These are phyloP conservation scores for Anisodus tanguticus DNA, from an alignment of 257 asterid species.

Conservation along the genomic window DNA sequence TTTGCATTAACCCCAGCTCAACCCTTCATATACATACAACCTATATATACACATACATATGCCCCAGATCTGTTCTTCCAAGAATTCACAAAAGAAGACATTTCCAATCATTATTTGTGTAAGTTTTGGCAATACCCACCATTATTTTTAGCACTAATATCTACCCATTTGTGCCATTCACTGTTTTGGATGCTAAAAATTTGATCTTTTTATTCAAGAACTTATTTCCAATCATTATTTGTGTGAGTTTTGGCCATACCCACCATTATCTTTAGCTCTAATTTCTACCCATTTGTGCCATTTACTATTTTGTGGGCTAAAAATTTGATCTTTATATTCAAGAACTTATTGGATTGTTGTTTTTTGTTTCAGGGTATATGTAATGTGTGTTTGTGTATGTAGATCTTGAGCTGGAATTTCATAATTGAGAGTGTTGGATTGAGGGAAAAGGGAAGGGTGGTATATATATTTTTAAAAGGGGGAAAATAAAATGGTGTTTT, in stretches of 20 bases:
- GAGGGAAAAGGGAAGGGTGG: slow-evolving; percentile 30
- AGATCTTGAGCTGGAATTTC: slow-evolving; percentile 43
- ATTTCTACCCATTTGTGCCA: too few species aligned
- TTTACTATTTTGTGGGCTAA: not conserved
- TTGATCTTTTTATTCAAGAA: too few species aligned
- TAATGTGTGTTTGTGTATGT: slow-evolving; percentile 34
- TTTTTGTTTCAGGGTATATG: slow-evolving; percentile 22
- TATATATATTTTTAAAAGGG: not conserved
- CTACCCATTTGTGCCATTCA: not conserved
- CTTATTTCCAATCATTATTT: too few species aligned
- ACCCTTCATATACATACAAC: not conserved
- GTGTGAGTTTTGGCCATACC: too few species aligned
- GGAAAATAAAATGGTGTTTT: slow-evolving; percentile 62
- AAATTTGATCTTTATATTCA: slow-evolving; percentile 22
- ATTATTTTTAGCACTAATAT: not conserved
- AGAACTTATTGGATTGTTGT: slow-evolving; percentile 30
- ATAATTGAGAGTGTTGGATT: slow-evolving; percentile 3
- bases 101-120: slow-evolving; percentile 32
- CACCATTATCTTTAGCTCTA: too few species aligned
- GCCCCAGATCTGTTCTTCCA: slow-evolving; percentile 34
- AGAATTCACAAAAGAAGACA: not conserved
- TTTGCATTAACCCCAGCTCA: slow-evolving; percentile 26
- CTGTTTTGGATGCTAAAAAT: too few species aligned
- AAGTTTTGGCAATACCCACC: slow-evolving; percentile 10
- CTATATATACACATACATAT: not conserved